Percentiles rank a stretch among this genome's conserved stretches.
Evolutionary conservation across 1,284 basidiomycete genomes (phyloP).

Genomic region (Ceratobasidium sp.): DNA sequence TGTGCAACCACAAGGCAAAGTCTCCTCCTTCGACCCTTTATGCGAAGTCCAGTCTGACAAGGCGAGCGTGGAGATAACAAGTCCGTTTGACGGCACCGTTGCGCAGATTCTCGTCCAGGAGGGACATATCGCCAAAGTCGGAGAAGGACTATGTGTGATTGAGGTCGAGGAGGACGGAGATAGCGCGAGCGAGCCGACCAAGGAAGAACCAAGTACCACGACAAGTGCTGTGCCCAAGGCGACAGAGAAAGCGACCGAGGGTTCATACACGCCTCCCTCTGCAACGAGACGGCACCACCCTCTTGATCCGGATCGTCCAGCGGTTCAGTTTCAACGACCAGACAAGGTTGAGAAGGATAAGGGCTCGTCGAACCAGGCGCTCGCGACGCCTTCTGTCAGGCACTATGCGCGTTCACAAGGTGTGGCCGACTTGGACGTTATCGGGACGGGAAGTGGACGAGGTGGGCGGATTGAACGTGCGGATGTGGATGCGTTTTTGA

Average conservation of each 20-base stretch:
- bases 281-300: conserved; percentile 66
- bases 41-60: conserved; percentile 97
- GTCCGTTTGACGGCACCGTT: conserved; percentile 85
- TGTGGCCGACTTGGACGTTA: conserved; percentile 68
- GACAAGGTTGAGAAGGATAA: conserved; percentile 1
- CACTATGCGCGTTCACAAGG: conserved; percentile 78
- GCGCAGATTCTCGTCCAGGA: conserved; percentile 80
- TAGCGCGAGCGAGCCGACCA: conserved; percentile 9
- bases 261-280: conserved; percentile 39
- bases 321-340: conserved; percentile 49
- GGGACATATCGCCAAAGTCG: conserved; percentile 90
- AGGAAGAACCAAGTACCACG: conserved; percentile 34
- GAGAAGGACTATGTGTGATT: conserved; percentile 84
- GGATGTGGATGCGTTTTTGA: conserved; percentile 77
- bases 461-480: conserved; percentile 80
- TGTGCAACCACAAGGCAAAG: conserved; percentile 69
- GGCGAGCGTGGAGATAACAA: conserved; percentile 93
- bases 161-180: conserved; percentile 75
- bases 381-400: conserved; percentile 84
- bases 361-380: conserved; percentile 58
- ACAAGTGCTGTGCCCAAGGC: conserved; percentile 21
- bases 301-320: conserved; percentile 67
- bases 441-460: conserved; percentile 80
- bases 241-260: conserved; percentile 44
- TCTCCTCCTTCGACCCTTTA: conserved; percentile 86